These are phyloP conservation scores for Pisolithus microcarpus DNA, from an alignment of 768 basidiomycete genomes.

Conservation along the genomic window DNA sequence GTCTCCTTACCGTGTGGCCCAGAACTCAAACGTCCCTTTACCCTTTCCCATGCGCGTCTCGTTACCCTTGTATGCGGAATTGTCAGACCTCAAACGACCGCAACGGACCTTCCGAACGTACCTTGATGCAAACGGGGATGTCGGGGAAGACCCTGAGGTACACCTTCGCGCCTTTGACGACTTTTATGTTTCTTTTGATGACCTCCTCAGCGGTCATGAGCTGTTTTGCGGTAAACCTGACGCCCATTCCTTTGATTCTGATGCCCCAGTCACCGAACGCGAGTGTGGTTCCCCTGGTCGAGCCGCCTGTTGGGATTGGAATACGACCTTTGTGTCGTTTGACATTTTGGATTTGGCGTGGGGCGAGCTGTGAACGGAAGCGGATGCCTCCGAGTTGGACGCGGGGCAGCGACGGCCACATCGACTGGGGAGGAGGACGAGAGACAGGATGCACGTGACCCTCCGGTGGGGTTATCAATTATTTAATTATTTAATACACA, in stretches of 20 bases:
- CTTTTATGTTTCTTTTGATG: constrained; percentile 83
- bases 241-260: constrained; percentile 75
- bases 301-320: constrained; percentile 83
- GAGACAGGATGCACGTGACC: too few relatives aligned
- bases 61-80: constrained; percentile 57
- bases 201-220: constrained; percentile 81
- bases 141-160: constrained; percentile 92
- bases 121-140: constrained; percentile 96
- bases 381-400: constrained; percentile 16
- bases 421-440: too few relatives aligned
- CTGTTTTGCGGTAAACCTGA: constrained; percentile 83
- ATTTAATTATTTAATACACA: too few relatives aligned
- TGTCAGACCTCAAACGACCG: not conserved
- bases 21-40: constrained; percentile 95
- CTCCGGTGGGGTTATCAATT: too few relatives aligned
- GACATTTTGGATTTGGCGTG: constrained; percentile 73
- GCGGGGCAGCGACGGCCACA: too few relatives aligned
- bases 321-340: constrained; percentile 89
- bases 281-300: constrained; percentile 87
- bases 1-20: constrained; percentile 73
- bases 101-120: constrained; percentile 23
- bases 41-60: constrained; percentile 99
- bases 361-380: constrained; percentile 63
- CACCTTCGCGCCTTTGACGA: constrained; percentile 81
- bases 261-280: constrained; percentile 75